A percentile compares a stretch with the other conserved stretches of the same genome.
phyloP scores from a whole-genome alignment of 164 flowering plant genomes.

The Buxus sempervirens region DNA sequence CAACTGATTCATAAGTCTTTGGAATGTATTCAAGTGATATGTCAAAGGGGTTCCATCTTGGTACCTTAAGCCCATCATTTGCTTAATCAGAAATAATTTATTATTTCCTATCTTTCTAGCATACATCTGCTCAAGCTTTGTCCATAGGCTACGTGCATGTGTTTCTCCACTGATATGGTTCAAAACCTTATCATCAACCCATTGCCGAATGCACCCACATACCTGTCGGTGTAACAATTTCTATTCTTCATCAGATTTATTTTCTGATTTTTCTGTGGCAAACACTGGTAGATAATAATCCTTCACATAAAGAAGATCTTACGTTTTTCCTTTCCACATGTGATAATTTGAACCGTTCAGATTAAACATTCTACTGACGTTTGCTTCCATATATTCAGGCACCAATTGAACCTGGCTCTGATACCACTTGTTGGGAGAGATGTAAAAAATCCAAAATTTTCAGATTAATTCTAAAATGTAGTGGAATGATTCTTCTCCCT shows the following conservation, averaged over 20 bases:
- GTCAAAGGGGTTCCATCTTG: slow-evolving; percentile 2
- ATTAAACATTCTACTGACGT: neutral
- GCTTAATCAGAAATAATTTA: neutral
- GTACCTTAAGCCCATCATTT: slow-evolving; percentile 10
- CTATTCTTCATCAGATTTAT: slow-evolving; percentile 1
- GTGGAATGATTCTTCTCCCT: too few relatives aligned
- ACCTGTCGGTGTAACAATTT: neutral
- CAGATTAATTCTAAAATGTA: too few relatives aligned
- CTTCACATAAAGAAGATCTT: neutral
- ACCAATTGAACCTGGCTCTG: slow-evolving; percentile 18
- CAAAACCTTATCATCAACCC: slow-evolving; percentile 7
- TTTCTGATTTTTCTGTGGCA: neutral
- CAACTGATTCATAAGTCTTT: neutral
- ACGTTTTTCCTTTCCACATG: neutral
- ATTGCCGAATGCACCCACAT: neutral
- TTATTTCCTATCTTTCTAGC: neutral
- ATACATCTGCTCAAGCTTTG: neutral
- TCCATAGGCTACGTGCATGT: neutral
- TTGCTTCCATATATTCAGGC: neutral
- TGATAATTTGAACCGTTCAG: too few relatives aligned
- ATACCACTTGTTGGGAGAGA: slow-evolving; percentile 33
- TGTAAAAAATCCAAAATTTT: too few relatives aligned
- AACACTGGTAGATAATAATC: neutral
- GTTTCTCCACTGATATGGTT: neutral
- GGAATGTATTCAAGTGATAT: slow-evolving; percentile 12